Evolutionary conservation across 768 basidiomycete species (phyloP).

Genomic region (Lactarius evosmus): DNA sequence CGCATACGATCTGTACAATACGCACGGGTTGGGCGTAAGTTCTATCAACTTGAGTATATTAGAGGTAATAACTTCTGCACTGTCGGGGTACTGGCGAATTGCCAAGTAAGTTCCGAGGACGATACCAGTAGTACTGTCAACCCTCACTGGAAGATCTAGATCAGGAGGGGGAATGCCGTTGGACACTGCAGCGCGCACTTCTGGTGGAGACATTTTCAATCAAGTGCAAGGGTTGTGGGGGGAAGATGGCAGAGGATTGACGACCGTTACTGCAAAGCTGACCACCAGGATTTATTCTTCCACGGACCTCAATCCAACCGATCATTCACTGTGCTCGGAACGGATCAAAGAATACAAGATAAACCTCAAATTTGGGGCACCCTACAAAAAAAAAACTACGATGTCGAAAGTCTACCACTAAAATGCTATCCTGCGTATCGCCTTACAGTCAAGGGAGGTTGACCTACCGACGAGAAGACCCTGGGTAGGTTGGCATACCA

Average conservation of each 20-base stretch:
- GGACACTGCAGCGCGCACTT: constrained; percentile 25
- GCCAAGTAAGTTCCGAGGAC: background rate
- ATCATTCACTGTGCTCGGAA: no score
- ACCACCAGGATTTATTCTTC: no score
- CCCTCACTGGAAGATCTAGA: constrained; percentile 42
- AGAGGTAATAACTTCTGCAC: constrained; percentile 47
- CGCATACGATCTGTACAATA: background rate
- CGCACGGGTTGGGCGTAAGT: constrained; percentile 42
- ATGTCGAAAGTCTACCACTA: background rate
- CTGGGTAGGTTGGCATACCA: background rate
- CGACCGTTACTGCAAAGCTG: no score
- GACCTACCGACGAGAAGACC: constrained; percentile 9
- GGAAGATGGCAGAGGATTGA: background rate
- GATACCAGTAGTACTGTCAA: background rate
- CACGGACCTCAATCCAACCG: no score
- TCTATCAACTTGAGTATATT: constrained; percentile 43
- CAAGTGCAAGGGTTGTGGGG: background rate
- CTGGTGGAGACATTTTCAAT: constrained; percentile 11
- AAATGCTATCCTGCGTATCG: background rate
- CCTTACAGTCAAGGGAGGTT: background rate
- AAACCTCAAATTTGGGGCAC: background rate
- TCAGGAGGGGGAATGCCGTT: constrained; percentile 42
- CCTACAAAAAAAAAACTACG: background rate
- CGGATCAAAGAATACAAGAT: background rate
- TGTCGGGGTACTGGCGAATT: constrained; percentile 43